Base-by-base conservation (phyloP, 2,329 filamentous ascomycete species). In the Fusarium musae region DNA sequence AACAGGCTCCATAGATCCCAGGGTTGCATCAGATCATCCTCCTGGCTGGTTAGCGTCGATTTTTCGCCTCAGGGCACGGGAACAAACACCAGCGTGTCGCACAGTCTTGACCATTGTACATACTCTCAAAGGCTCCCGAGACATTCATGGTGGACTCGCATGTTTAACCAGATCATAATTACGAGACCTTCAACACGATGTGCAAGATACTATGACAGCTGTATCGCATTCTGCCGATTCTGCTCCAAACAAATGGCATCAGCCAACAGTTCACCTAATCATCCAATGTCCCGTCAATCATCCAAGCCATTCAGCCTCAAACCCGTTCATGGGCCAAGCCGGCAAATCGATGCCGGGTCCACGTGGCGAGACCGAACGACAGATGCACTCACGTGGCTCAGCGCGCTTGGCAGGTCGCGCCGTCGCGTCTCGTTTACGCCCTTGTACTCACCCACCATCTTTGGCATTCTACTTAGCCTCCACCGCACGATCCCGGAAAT, bases 371-470 rank as follows among this genome's bases (percentile, higher is more conserved):
- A 19, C 30, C 16, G 6, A 36, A 15, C 8, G 16, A 52, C n/a
- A 8, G 23, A 21, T 21, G 32, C 49, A 37, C 32, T 28, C 34
- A 37, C 32, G 23, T 36, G n/a, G 32, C 49, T 28, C 12, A 37
- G 32, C 49, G 12, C 23, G 23, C 17, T 28, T 53, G 23, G 17
- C 49, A 21, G 3, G 47, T 36, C 30, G 19, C 32, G 32, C 12
- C 49, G 47, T 36, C 30, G 19, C 32, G 32, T 16, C 49, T 37
- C 23, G 12, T 6, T 17, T 11, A 0, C n/a, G 9, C 12, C 3
- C 1, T 26, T 15, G 12, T 1, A 1, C 17, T 21, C 49, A 3
- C 12, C n/a, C 49, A 3, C 12, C n/a, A 9, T 21, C 9, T 0
- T 21, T 16, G 7, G 32, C 32, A 26, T 52, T 23, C 10, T 6